Conservation (phyloP, 2,329 filamentous ascomycete species). For the Pezicula rhizophila region DNA sequence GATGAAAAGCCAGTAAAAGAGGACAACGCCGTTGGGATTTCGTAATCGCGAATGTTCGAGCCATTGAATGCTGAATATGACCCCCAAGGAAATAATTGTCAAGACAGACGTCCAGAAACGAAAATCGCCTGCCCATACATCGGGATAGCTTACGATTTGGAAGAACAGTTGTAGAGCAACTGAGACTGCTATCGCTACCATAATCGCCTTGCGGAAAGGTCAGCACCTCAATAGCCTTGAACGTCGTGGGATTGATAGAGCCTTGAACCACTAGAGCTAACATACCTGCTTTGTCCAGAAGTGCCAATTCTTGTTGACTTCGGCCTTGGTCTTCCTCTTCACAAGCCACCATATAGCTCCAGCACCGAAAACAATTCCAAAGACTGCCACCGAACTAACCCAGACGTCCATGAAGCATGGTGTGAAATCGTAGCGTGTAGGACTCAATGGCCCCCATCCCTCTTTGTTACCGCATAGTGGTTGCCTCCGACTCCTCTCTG, state of each 20-base stretch:
- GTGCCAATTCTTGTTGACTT: constrained; percentile 77
- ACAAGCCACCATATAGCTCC: constrained; percentile 76
- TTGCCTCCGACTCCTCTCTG: constrained; percentile 39
- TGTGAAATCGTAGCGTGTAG: constrained; percentile 85
- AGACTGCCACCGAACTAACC: constrained; percentile 71
- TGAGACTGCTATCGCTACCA: constrained; percentile 50
- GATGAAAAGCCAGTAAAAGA: constrained; percentile 70
- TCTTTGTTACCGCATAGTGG: constrained; percentile 83
- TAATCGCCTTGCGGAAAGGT: constrained; percentile 39
- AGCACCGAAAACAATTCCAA: constrained; percentile 71
- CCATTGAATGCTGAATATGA: constrained; percentile 63
- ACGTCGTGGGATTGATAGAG: constrained; percentile 5
- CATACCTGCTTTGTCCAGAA: constrained; percentile 88
- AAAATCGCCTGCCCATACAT: constrained; percentile 59
- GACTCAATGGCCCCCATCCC: constrained; percentile 92
- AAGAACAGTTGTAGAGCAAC: constrained; percentile 55
- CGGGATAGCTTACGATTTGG: constrained; percentile 52
- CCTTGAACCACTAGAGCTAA: constrained; percentile 8
- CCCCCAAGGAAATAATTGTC: constrained; percentile 53
- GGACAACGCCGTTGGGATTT: constrained; percentile 63
- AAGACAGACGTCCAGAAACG: constrained; percentile 65
- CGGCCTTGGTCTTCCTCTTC: constrained; percentile 58
- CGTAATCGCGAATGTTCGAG: constrained; percentile 63
- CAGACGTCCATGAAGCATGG: constrained; percentile 95
- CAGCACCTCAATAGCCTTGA: constrained; percentile 8